These are phyloP conservation scores for Xylaria castorea DNA, from an alignment of 495 filamentous ascomycete genomes.

Conservation along the genomic window DNA sequence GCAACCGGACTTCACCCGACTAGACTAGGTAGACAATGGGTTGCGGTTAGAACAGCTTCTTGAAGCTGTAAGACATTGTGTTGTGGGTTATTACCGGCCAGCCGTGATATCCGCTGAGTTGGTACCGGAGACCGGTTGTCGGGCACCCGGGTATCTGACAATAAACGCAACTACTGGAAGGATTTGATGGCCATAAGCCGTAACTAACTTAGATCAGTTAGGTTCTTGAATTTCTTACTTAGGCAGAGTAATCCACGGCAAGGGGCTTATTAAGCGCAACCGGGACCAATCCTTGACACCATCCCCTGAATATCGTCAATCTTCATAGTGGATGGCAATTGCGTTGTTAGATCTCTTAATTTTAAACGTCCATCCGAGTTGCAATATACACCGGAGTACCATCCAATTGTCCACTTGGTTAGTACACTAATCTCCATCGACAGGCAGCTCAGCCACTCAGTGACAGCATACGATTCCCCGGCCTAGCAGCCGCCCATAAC, in stretches of 20 bases:
- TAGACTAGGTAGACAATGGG: background rate
- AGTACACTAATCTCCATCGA: background rate
- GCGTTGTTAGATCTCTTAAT: background rate
- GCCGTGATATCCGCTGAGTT: background rate
- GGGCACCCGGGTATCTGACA: constrained; percentile 6
- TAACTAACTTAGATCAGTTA: constrained; percentile 11
- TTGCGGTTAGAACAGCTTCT: background rate
- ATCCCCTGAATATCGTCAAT: background rate
- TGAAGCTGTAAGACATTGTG: background rate
- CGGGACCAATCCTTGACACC: background rate
- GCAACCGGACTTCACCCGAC: background rate
- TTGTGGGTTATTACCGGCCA: background rate
- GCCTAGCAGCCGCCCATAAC: background rate
- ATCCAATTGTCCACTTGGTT: background rate
- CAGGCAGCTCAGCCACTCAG: background rate
- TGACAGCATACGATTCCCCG: background rate
- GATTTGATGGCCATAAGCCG: background rate
- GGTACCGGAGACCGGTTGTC: background rate
- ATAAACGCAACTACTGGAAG: background rate
- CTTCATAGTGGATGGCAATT: background rate
- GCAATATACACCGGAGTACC: constrained; percentile 2
- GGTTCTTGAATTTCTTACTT: too few species aligned
- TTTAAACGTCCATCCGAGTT: background rate
- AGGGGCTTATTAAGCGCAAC: background rate
- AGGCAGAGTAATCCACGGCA: background rate